phyloP scores from a whole-genome alignment of 176 grass and related monocot genomes.

The Rhynchospora pubera region DNA sequence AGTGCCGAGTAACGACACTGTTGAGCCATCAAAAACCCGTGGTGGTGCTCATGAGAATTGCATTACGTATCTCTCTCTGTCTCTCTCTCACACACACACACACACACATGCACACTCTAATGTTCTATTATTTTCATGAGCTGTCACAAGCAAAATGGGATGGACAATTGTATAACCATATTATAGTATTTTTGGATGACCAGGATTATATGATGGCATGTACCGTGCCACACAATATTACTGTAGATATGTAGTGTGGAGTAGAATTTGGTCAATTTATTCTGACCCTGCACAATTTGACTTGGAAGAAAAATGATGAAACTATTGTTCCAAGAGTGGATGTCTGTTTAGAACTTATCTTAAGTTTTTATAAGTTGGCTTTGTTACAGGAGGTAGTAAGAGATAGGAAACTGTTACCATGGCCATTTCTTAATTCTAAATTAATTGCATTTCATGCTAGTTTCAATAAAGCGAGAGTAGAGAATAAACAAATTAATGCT shows the following conservation, averaged over 20 bases:
- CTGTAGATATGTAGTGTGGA: background rate
- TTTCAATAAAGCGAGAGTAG: background rate
- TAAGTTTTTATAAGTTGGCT: background rate
- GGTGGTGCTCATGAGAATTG: slow-evolving; percentile 94
- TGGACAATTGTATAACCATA: background rate
- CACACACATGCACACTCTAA: too few relatives aligned
- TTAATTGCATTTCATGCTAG: background rate
- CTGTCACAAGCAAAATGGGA: background rate
- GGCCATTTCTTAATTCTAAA: background rate
- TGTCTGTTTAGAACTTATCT: background rate
- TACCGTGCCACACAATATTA: background rate
- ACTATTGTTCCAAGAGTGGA: background rate
- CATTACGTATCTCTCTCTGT: slow-evolving; percentile 61
- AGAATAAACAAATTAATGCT: background rate
- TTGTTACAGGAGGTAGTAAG: background rate
- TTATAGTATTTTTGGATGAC: background rate
- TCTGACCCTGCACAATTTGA: background rate
- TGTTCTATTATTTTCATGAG: background rate
- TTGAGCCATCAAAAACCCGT: slow-evolving; percentile 66
- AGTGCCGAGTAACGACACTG: slow-evolving; percentile 47
- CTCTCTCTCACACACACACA: background rate
- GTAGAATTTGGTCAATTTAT: background rate
- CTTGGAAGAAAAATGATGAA: background rate
- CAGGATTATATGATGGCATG: background rate
- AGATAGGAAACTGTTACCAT: background rate